Conservation (phyloP, 2,329 filamentous ascomycete species). For the Blastomyces percursus region DNA sequence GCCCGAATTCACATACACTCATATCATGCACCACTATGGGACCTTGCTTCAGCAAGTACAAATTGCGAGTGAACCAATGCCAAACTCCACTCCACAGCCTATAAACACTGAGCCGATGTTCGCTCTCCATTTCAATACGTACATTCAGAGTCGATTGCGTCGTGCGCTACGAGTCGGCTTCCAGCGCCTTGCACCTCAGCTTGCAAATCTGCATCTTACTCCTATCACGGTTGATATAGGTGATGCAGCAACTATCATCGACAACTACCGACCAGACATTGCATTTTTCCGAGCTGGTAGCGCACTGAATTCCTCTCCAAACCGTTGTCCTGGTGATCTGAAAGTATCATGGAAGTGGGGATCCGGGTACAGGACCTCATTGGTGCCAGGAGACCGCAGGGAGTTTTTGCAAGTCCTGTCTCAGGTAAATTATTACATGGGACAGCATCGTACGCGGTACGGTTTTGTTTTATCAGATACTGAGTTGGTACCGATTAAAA, state of each 20-base stretch:
- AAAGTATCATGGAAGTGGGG: constrained; percentile 13
- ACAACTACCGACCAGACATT: constrained; percentile 6
- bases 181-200: no score
- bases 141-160: no score
- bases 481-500: not conserved
- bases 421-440: constrained; percentile 3
- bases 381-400: not conserved
- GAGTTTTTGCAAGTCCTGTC: constrained; percentile 10
- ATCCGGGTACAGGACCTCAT: not conserved
- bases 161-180: no score
- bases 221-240: not conserved
- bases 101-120: no score
- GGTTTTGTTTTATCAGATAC: constrained; percentile 10
- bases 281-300: constrained; percentile 6
- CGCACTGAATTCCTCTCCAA: constrained; percentile 5
- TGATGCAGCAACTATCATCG: constrained; percentile 10
- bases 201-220: no score
- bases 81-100: no score
- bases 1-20: not conserved
- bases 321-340: constrained; percentile 8
- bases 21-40: not conserved
- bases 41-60: not conserved
- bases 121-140: no score
- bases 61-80: no score
- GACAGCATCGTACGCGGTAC: constrained; percentile 9